Conservation (phyloP, 768 basidiomycete genomes). For the Leucosporidium creatinivorum region DNA sequence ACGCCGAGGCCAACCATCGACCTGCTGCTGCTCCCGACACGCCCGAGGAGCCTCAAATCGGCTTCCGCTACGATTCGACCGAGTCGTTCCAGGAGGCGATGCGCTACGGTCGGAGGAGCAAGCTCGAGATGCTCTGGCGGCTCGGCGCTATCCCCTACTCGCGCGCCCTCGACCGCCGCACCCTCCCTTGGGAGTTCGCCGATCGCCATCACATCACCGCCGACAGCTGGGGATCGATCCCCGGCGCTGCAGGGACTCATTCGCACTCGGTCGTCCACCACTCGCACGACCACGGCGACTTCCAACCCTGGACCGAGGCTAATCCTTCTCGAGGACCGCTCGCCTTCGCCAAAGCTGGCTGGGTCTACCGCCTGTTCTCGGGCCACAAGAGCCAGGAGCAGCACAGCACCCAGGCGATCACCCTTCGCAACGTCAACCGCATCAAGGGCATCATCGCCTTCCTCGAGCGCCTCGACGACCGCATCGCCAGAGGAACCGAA, state of each 20-base stretch:
- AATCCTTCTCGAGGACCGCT: constrained; percentile 23
- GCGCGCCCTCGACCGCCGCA: constrained; percentile 35
- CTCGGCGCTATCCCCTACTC: constrained; percentile 39
- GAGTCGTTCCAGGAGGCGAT: constrained; percentile 36
- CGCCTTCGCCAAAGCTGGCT: constrained; percentile 35
- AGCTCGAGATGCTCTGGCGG: constrained; percentile 39
- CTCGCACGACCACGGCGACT: constrained; percentile 16
- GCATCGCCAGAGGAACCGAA: constrained; percentile 28
- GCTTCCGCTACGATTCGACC: constrained; percentile 38
- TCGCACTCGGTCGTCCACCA: constrained; percentile 19
- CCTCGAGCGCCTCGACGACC: constrained; percentile 36
- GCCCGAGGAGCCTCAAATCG: constrained; percentile 39
- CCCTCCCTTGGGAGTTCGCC: constrained; percentile 37
- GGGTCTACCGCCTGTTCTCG: constrained; percentile 39
- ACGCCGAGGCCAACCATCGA: constrained; percentile 21
- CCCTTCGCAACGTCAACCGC: constrained; percentile 36
- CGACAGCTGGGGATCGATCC: constrained; percentile 33
- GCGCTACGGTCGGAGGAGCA: constrained; percentile 39
- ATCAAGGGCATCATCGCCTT: constrained; percentile 37
- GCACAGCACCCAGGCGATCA: constrained; percentile 28
- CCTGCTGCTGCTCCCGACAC: constrained; percentile 28
- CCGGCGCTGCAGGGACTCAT: constrained; percentile 19
- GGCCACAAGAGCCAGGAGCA: constrained; percentile 35
- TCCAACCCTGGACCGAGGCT: neutral
- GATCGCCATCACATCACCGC: constrained; percentile 36